These are phyloP conservation scores for Tranzscheliella williamsii DNA, from an alignment of 1,284 basidiomycete species.

Conservation along the genomic window DNA sequence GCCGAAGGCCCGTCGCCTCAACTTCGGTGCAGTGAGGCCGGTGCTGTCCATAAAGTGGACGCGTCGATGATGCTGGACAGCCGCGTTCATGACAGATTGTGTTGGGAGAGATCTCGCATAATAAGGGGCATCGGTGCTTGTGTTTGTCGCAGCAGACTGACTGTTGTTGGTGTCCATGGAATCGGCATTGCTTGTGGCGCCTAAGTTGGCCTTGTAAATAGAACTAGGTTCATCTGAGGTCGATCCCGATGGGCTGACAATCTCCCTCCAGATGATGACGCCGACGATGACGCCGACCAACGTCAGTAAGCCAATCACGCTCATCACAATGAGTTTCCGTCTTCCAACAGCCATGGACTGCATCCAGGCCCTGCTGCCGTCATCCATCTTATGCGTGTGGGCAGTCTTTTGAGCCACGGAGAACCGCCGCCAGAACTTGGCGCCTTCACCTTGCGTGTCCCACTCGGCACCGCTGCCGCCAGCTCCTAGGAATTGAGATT, in stretches of 20 bases:
- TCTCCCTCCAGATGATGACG: constrained; percentile 52
- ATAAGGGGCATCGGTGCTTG: too few relatives aligned
- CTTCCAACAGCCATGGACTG: constrained; percentile 16
- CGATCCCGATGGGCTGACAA: constrained; percentile 17
- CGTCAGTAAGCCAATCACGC: constrained; percentile 16
- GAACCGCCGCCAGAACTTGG: constrained; percentile 55
- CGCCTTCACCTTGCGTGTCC: constrained; percentile 48
- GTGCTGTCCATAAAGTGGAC: too few relatives aligned
- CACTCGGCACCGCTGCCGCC: constrained; percentile 50
- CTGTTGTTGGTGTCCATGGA: background rate
- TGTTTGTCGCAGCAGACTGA: constrained; percentile 3
- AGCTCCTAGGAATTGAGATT: constrained; percentile 47
- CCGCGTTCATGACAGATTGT: too few relatives aligned
- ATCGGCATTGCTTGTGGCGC: constrained; percentile 1
- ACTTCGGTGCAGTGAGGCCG: too few relatives aligned
- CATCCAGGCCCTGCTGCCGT: constrained; percentile 26
- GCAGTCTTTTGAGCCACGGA: constrained; percentile 40
- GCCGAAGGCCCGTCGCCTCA: background rate
- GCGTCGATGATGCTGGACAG: too few relatives aligned
- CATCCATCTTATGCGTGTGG: constrained; percentile 28
- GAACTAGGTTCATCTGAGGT: constrained; percentile 12
- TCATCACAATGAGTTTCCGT: constrained; percentile 39
- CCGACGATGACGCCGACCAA: constrained; percentile 45
- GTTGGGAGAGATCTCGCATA: too few relatives aligned
- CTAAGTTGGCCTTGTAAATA: constrained; percentile 36